These are phyloP conservation scores for Thymus mandschuricus DNA, from an alignment of 257 asterid genomes.

Conservation along the genomic window DNA sequence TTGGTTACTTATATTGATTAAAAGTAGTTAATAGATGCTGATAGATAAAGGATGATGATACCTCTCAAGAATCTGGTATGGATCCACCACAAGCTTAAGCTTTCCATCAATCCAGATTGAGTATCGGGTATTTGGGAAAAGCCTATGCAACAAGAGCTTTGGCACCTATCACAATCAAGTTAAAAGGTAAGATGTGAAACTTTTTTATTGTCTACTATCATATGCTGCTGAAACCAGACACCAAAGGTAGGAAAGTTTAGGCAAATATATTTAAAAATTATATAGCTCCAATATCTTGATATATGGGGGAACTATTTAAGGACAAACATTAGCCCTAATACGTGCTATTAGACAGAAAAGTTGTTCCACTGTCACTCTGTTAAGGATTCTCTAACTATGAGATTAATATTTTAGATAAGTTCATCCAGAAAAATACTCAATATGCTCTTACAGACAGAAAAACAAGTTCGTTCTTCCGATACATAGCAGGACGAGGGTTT, in stretches of 20 bases:
- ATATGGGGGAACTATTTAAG: slow-evolving; percentile 15
- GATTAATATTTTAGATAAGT: slow-evolving; percentile 19
- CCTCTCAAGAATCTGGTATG: slow-evolving; percentile 97
- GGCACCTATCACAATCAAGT: slow-evolving; percentile 69
- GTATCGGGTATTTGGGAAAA: slow-evolving; percentile 83
- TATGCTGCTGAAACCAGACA: slow-evolving; percentile 29
- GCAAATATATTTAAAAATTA: slow-evolving; percentile 23
- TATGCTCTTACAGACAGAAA: slow-evolving; percentile 13
- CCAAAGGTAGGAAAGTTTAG: slow-evolving; percentile 9
- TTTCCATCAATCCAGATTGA: slow-evolving; percentile 98
- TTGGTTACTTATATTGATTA: slow-evolving; percentile 5
- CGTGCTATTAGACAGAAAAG: slow-evolving; percentile 14
- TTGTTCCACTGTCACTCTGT: neutral
- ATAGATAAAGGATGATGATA: slow-evolving; percentile 33
- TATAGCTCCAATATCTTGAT: slow-evolving; percentile 10
- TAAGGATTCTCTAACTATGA: neutral
- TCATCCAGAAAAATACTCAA: slow-evolving; percentile 11
- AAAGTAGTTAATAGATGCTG: slow-evolving; percentile 19
- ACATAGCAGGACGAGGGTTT: neutral
- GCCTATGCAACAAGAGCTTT: slow-evolving; percentile 89
- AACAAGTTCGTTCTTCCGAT: slow-evolving; percentile 19
- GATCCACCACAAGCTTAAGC: slow-evolving; percentile 92
- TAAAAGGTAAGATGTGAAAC: slow-evolving; percentile 12
- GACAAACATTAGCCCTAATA: neutral
- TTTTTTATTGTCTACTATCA: slow-evolving; percentile 20